Conservation (phyloP, 148 eudicot genomes). For the Chenopodium suecicum region DNA sequence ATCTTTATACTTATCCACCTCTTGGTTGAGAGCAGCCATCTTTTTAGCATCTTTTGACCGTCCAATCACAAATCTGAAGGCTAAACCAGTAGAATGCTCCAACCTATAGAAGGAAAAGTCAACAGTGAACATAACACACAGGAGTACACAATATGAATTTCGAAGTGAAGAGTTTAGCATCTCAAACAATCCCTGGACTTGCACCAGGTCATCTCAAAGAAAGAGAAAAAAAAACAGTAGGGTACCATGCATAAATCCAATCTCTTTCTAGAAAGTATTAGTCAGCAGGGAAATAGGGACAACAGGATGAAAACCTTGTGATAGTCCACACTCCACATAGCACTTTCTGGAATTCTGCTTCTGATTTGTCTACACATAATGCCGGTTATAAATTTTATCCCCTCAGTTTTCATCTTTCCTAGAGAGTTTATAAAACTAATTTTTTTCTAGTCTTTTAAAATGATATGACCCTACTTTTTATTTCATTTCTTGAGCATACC, state of each 20-base stretch:
- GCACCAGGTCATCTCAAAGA: too few species aligned
- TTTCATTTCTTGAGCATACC: neutral
- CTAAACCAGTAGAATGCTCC: slow-evolving; percentile 69
- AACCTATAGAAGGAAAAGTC: slow-evolving; percentile 36
- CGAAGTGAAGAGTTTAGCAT: neutral
- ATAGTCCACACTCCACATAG: neutral
- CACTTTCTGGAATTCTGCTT: neutral
- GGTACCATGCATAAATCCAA: neutral
- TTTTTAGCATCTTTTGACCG: slow-evolving; percentile 50
- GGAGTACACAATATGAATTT: neutral
- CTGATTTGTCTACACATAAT: neutral
- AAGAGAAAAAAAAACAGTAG: neutral
- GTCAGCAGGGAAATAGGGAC: neutral
- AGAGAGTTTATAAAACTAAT: neutral
- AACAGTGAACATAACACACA: neutral
- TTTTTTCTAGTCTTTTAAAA: neutral
- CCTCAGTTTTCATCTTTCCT: neutral
- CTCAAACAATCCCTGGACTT: neutral
- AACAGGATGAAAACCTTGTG: neutral
- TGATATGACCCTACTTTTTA: neutral
- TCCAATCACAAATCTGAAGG: slow-evolving; percentile 72
- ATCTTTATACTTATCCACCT: slow-evolving; percentile 58
- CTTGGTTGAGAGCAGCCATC: slow-evolving; percentile 51
- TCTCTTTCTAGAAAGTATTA: neutral
- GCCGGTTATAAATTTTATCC: neutral